Evolutionary conservation across 2,329 filamentous ascomycete species (phyloP).

Genomic region (Phoma sp.): DNA sequence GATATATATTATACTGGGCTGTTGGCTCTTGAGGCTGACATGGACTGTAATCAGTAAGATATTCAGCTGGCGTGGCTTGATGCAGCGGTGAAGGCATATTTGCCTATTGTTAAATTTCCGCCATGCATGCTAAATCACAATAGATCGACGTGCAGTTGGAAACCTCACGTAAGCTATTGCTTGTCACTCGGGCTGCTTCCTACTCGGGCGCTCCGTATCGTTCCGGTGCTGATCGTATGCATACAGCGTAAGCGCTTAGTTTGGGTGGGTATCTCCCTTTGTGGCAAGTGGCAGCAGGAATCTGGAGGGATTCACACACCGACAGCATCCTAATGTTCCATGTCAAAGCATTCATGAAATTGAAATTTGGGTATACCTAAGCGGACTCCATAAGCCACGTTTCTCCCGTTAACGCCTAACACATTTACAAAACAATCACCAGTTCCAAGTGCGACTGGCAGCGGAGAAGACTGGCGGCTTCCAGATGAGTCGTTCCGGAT

Average conservation of each 20-base stretch:
- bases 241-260: slow-evolving; percentile 4
- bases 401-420: background rate
- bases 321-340: background rate
- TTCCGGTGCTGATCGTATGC: background rate
- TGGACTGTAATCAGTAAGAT: too few relatives aligned
- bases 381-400: slow-evolving; percentile 1
- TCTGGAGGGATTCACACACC: background rate
- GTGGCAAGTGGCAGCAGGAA: background rate
- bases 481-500: slow-evolving; percentile 83
- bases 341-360: background rate
- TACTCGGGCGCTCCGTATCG: too few relatives aligned
- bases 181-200: too few relatives aligned
- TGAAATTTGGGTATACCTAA: slow-evolving; percentile 13
- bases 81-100: too few relatives aligned
- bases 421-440: slow-evolving; percentile 58
- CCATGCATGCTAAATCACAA: too few relatives aligned
- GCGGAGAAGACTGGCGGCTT: slow-evolving; percentile 95
- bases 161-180: slow-evolving; percentile 6
- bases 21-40: too few relatives aligned
- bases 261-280: background rate
- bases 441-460: slow-evolving; percentile 91
- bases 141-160: background rate
- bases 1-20: too few relatives aligned
- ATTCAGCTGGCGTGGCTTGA: too few relatives aligned
- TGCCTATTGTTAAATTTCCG: too few relatives aligned